Conservation (phyloP, 306 rosid genomes). For the Acacia acuminata region DNA sequence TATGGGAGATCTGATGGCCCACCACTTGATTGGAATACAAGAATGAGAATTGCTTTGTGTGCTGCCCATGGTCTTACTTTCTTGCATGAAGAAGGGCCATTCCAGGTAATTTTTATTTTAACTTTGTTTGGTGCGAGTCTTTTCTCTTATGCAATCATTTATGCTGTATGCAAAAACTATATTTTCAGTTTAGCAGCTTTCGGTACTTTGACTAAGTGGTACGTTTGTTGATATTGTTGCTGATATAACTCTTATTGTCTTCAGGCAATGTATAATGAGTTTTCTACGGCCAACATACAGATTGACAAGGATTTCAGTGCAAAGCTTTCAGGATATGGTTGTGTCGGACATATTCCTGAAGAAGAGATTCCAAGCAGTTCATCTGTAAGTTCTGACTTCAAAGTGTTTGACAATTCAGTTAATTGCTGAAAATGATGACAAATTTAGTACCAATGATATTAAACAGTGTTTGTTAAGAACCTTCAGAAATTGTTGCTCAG, state of each 20-base stretch:
- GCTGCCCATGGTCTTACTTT: constrained; percentile 98
- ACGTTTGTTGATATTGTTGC: constrained; percentile 25
- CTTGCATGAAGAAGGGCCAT: constrained; percentile 99
- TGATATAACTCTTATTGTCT: constrained; percentile 34
- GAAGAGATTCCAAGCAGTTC: constrained; percentile 78
- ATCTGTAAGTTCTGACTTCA: constrained; percentile 54
- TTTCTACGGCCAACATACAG: constrained; percentile 90
- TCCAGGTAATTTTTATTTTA: constrained; percentile 64
- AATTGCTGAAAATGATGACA: constrained; percentile 26
- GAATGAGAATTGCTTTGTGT: constrained; percentile 88
- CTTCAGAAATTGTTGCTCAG: constrained; percentile 2
- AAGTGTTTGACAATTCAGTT: constrained; percentile 15
- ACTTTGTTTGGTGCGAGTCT: background rate
- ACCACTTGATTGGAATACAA: constrained; percentile 92
- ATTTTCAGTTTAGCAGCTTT: background rate
- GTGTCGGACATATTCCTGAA: constrained; percentile 90
- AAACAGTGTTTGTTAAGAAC: background rate
- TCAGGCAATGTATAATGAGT: constrained; percentile 98
- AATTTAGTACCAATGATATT: constrained; percentile 4
- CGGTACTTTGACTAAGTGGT: background rate
- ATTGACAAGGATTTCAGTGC: constrained; percentile 98
- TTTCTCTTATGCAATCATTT: constrained; percentile 2
- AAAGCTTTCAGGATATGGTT: constrained; percentile 99
- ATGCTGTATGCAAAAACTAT: background rate
- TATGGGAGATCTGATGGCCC: constrained; percentile 95